These are phyloP conservation scores for Mikania micrantha DNA, from an alignment of 129 eudicot species.

Conservation along the genomic window DNA sequence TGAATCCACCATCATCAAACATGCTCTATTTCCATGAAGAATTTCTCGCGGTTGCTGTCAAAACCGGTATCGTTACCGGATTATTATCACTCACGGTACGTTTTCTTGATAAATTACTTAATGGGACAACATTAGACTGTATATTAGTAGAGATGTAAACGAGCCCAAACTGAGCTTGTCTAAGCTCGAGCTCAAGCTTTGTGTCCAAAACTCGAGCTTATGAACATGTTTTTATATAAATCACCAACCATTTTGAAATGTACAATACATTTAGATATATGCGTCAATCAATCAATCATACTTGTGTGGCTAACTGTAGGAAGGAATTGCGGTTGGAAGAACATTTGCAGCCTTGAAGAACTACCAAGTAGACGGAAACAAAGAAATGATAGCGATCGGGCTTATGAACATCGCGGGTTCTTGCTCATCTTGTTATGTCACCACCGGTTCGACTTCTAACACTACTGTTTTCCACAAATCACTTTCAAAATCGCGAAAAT, in stretches of 20 bases:
- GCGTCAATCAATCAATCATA: background rate
- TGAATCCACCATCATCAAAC: slow-evolving; percentile 82
- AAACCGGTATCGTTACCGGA: slow-evolving; percentile 77
- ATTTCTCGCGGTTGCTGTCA: slow-evolving; percentile 55
- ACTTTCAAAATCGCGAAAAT: background rate
- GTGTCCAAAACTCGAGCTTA: no score
- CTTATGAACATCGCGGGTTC: slow-evolving; percentile 95
- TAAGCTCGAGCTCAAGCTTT: background rate
- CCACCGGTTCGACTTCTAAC: slow-evolving; percentile 54
- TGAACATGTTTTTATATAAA: background rate
- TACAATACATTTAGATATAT: no score
- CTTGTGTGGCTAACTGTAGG: slow-evolving; percentile 35
- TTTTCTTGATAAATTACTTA: background rate
- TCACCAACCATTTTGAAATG: no score
- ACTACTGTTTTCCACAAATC: no score
- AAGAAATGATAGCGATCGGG: no score
- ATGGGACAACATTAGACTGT: background rate
- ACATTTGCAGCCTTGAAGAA: no score
- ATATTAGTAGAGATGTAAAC: background rate
- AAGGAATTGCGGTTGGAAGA: slow-evolving; percentile 97
- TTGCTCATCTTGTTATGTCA: slow-evolving; percentile 76
- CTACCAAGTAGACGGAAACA: no score
- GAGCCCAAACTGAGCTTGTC: no score
- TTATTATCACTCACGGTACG: slow-evolving; percentile 82
- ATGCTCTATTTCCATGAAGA: slow-evolving; percentile 65